These are phyloP conservation scores for Fragilariopsis cylindrus DNA, from an alignment of 108 stramenopile species.

Conservation along the genomic window DNA sequence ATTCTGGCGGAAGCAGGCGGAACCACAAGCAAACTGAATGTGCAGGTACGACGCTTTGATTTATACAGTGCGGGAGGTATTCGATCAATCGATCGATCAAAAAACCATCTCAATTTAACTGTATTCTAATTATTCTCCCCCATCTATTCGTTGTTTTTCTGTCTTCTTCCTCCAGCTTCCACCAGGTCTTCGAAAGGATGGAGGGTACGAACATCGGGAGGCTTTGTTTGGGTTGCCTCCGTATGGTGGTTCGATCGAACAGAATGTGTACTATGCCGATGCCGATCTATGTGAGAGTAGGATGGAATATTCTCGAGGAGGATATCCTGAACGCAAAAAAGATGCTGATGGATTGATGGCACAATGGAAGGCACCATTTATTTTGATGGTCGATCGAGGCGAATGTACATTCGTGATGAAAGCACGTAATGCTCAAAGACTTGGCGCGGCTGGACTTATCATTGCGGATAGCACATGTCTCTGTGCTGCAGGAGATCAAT, in stretches of 20 bases:
- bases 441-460: constrained; percentile 89
- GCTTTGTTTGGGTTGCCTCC: constrained; percentile 93
- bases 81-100: no score
- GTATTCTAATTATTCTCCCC: no score
- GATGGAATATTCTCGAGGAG: constrained; percentile 48
- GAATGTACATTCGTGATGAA: constrained; percentile 92
- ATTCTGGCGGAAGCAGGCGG: not conserved
- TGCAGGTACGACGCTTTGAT: not conserved
- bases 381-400: constrained; percentile 93
- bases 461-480: constrained; percentile 92
- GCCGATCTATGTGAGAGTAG: constrained; percentile 68
- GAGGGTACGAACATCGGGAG: constrained; percentile 90
- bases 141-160: not conserved
- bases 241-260: constrained; percentile 88
- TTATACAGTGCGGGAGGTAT: no score
- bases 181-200: constrained; percentile 4
- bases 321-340: constrained; percentile 57
- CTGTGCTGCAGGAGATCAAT: constrained; percentile 51
- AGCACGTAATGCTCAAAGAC: constrained; percentile 85
- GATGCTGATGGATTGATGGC: constrained; percentile 46
- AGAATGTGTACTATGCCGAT: constrained; percentile 81
- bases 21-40: constrained; percentile 1
- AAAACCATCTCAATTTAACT: no score
- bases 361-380: constrained; percentile 77
- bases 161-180: not conserved